A percentile compares a stretch with the other conserved stretches of the same genome.
phyloP scores from a whole-genome alignment of 768 basidiomycete species.

The Leccinum longicurvipes region DNA sequence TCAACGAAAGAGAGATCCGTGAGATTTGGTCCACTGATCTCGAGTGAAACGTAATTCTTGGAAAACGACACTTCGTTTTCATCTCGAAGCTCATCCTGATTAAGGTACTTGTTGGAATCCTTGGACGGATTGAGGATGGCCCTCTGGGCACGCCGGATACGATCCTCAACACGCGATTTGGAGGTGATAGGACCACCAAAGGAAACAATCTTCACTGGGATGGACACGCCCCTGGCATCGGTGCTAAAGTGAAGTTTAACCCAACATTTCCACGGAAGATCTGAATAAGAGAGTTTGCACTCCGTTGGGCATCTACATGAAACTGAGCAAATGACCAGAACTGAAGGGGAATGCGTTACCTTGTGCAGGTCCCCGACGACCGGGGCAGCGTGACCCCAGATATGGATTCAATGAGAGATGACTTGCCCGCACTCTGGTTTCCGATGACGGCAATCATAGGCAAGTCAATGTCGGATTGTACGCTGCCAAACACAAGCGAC shows the following conservation, averaged over 20 bases:
- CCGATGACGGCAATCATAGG: conserved; percentile 75
- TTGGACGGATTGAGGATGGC: conserved; percentile 61
- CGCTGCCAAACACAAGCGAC: conserved; percentile 35
- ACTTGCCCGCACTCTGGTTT: conserved; percentile 72
- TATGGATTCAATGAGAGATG: conserved; percentile 74
- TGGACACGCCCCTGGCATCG: conserved; percentile 35
- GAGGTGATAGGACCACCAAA: conserved; percentile 51
- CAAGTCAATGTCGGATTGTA: conserved; percentile 66
- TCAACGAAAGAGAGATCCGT: conserved; percentile 66
- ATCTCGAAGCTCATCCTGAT: conserved; percentile 2
- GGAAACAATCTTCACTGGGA: conserved; percentile 35
- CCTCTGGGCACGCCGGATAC: conserved; percentile 61
- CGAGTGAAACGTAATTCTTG: conserved; percentile 51
- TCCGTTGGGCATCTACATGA: conserved; percentile 52
- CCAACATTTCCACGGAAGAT: conserved; percentile 45
- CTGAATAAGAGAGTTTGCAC: conserved; percentile 45
- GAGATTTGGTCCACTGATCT: conserved; percentile 57
- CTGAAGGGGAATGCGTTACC: conserved; percentile 36
- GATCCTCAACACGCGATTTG: conserved; percentile 57
- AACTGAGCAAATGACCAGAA: not conserved
- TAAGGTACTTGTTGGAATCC: conserved; percentile 14
- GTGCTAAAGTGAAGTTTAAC: conserved; percentile 48
- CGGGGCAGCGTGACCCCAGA: conserved; percentile 69
- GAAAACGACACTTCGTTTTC: conserved; percentile 43
- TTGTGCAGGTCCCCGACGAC: conserved; percentile 72